phyloP scores from a whole-genome alignment of 305 asterid species.

The Fraxinus ornus region DNA sequence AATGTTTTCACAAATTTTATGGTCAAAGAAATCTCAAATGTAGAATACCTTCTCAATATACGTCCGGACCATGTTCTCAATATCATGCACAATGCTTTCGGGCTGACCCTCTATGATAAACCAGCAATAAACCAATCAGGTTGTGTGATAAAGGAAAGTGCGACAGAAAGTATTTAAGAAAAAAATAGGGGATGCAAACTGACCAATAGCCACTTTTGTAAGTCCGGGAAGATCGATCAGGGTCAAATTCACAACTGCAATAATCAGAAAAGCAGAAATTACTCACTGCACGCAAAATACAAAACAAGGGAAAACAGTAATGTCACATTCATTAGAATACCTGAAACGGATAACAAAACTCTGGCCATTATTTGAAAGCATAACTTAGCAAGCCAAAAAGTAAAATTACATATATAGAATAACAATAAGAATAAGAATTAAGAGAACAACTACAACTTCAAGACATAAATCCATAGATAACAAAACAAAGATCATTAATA shows the following conservation, averaged over 20 bases:
- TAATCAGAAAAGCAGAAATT: constrained; percentile 23
- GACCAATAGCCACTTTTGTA: constrained; percentile 96
- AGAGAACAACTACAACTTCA: neutral
- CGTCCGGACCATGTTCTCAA: constrained; percentile 93
- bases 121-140: constrained; percentile 12
- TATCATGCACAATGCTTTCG: constrained; percentile 76
- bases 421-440: neutral
- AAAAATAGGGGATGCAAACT: constrained; percentile 26
- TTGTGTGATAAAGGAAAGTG: constrained; percentile 2
- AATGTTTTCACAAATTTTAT: neutral
- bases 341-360: neutral
- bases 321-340: neutral
- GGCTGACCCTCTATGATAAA: constrained; percentile 76
- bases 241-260: constrained; percentile 93
- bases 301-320: neutral
- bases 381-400: neutral
- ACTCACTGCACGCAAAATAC: constrained; percentile 20
- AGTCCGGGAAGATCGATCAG: constrained; percentile 97
- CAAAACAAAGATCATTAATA: neutral
- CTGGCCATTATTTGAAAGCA: neutral
- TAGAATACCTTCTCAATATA: constrained; percentile 82
- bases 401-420: neutral
- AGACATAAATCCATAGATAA: neutral
- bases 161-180: neutral
- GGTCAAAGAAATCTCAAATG: neutral